Evolutionary conservation across 73 alveolate species (phyloP).

Genomic region (Tetrahymena elliotti): DNA sequence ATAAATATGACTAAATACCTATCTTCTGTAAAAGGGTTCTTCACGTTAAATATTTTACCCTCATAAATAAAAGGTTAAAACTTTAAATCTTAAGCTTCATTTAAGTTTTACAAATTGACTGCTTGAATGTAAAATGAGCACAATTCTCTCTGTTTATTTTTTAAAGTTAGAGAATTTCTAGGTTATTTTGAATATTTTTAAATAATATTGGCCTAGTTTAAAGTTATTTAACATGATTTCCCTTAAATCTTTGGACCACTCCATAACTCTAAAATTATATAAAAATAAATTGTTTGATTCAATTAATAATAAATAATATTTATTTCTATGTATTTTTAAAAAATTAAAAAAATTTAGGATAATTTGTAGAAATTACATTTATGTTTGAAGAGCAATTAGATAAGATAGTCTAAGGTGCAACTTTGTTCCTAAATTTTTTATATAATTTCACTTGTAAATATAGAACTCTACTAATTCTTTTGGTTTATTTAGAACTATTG

Average conservation of each 20-base stretch:
- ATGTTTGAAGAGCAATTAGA: too few species aligned
- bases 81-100: background rate
- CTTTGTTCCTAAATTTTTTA: too few species aligned
- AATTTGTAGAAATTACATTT: background rate
- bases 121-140: background rate
- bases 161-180: background rate
- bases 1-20: background rate
- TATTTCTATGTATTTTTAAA: too few species aligned
- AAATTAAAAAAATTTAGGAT: too few species aligned
- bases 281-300: too few species aligned
- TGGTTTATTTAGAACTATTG: background rate
- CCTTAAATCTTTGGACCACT: too few species aligned
- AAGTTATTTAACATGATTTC: too few species aligned
- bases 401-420: background rate
- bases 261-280: background rate
- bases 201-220: too few species aligned
- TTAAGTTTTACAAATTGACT: too few species aligned
- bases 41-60: background rate
- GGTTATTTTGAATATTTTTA: background rate
- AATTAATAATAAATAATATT: too few species aligned
- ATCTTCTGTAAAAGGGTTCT: background rate
- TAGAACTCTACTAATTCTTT: too few species aligned
- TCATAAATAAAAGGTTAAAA: background rate
- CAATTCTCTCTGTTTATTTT: too few species aligned
- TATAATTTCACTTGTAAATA: background rate